These are phyloP conservation scores for Martiniozyma asiatica DNA, from an alignment of 1,139 yeast species.

Conservation along the genomic window DNA sequence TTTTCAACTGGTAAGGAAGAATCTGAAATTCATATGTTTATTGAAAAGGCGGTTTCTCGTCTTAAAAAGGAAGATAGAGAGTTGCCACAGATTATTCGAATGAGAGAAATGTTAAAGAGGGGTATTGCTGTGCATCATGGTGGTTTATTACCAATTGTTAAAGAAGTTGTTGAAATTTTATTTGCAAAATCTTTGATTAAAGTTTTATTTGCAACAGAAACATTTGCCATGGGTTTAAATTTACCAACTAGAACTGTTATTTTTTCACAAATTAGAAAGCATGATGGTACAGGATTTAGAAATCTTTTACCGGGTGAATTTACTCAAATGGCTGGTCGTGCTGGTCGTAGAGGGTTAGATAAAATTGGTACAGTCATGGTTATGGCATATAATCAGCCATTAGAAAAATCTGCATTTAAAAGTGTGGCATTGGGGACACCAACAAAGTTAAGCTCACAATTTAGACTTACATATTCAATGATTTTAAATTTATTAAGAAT, in stretches of 20 bases:
- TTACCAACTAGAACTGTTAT: constrained; percentile 98
- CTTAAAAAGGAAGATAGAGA: constrained; percentile 87
- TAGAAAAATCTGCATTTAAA: constrained; percentile 42
- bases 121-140: constrained; percentile 98
- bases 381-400: constrained; percentile 78
- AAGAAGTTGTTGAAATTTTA: constrained; percentile 86
- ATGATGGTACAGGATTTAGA: constrained; percentile 79
- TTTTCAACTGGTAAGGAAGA: constrained; percentile 76
- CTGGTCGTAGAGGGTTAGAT: constrained; percentile 99
- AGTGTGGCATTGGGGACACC: constrained; percentile 80
- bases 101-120: constrained; percentile 71
- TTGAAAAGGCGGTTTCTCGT: constrained; percentile 79
- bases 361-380: constrained; percentile 97
- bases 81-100: constrained; percentile 76
- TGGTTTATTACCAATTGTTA: constrained; percentile 88
- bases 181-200: constrained; percentile 80
- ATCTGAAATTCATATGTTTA: constrained; percentile 85
- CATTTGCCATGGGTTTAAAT: constrained; percentile 94
- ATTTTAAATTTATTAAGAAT: constrained; percentile 81
- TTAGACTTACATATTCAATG: constrained; percentile 91
- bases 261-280: constrained; percentile 73
- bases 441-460: constrained; percentile 81
- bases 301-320: constrained; percentile 90
- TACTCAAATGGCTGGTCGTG: constrained; percentile 99
- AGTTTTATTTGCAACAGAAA: constrained; percentile 92